phyloP scores from a whole-genome alignment of 208 protist species.

The Trypanosoma rangeli region DNA sequence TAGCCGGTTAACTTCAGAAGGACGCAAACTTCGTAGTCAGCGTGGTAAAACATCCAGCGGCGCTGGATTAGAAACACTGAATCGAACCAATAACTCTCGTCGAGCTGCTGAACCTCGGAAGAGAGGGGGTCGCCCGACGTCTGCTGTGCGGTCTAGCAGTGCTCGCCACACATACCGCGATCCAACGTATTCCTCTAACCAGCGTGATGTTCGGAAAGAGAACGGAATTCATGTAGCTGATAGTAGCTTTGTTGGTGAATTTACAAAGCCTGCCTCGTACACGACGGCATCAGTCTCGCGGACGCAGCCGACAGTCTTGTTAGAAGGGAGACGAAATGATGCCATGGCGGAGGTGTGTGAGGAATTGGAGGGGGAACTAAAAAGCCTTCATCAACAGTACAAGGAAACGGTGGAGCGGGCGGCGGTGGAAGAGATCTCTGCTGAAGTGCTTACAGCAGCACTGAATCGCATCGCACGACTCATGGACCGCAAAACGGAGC shows the following conservation, averaged over 20 bases:
- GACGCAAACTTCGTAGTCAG: constrained; percentile 3
- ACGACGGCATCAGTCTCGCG: background rate
- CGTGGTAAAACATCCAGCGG: background rate
- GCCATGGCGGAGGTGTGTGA: constrained; percentile 60
- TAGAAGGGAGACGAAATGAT: background rate
- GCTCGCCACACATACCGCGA: constrained; percentile 57
- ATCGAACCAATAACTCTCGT: constrained; percentile 3
- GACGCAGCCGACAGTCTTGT: constrained; percentile 2
- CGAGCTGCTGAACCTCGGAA: background rate
- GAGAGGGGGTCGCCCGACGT: constrained; percentile 9
- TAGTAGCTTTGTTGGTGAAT: background rate
- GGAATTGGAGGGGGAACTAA: constrained; percentile 70
- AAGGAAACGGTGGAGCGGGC: constrained; percentile 57
- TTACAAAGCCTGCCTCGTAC: constrained; percentile 1
- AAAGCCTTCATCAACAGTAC: constrained; percentile 72
- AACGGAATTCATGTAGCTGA: background rate
- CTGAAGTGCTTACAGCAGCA: constrained; percentile 51
- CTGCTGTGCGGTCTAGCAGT: constrained; percentile 15
- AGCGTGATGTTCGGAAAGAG: constrained; percentile 73
- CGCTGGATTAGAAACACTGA: background rate
- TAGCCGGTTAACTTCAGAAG: constrained; percentile 8
- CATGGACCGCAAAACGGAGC: constrained; percentile 81
- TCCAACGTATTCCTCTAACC: constrained; percentile 83
- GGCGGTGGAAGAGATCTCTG: constrained; percentile 47
- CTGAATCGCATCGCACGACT: constrained; percentile 55